Percentiles rank a stretch among this genome's conserved stretches.
phyloP scores from a whole-genome alignment of 371 early-diverging fungal species.

The Mycotypha africana region DNA sequence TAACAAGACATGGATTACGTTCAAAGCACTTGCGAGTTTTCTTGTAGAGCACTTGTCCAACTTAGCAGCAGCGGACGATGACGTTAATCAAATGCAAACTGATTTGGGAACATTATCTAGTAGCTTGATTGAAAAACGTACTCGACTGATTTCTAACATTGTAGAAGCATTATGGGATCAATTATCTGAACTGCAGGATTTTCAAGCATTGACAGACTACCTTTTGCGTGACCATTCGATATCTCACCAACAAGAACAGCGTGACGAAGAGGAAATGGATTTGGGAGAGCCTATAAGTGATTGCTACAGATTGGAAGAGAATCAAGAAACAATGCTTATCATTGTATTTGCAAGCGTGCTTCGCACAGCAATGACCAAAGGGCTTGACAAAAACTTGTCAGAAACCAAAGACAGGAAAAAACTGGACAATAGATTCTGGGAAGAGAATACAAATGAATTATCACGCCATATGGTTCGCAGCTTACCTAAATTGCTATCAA shows the following conservation, averaged over 20 bases:
- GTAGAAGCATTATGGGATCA: slow-evolving; percentile 57
- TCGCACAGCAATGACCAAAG: slow-evolving; percentile 26
- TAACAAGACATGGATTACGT: slow-evolving; percentile 53
- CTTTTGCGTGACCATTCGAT: slow-evolving; percentile 53
- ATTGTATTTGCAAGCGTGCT: slow-evolving; percentile 47
- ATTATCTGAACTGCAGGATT: slow-evolving; percentile 40
- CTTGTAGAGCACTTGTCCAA: slow-evolving; percentile 36
- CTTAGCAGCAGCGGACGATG: slow-evolving; percentile 12
- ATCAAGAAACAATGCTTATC: slow-evolving; percentile 60
- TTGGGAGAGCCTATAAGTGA: slow-evolving; percentile 17
- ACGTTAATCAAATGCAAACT: slow-evolving; percentile 9
- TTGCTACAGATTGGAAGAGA: slow-evolving; percentile 48
- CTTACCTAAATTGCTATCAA: slow-evolving; percentile 61
- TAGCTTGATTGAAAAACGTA: slow-evolving; percentile 10
- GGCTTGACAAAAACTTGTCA: slow-evolving; percentile 19
- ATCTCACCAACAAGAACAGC: slow-evolving; percentile 9
- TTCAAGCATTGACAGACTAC: slow-evolving; percentile 53
- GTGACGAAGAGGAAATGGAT: slow-evolving; percentile 10
- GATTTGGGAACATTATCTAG: slow-evolving; percentile 9
- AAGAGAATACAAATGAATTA: slow-evolving; percentile 36
- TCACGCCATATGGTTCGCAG: slow-evolving; percentile 50
- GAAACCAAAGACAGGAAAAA: slow-evolving; percentile 14
- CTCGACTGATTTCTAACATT: slow-evolving; percentile 33
- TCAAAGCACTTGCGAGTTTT: slow-evolving; percentile 53
- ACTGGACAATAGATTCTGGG: slow-evolving; percentile 18